Evolutionary conservation across 257 asterid species (phyloP).

Genomic region (Solanum verrucosum): DNA sequence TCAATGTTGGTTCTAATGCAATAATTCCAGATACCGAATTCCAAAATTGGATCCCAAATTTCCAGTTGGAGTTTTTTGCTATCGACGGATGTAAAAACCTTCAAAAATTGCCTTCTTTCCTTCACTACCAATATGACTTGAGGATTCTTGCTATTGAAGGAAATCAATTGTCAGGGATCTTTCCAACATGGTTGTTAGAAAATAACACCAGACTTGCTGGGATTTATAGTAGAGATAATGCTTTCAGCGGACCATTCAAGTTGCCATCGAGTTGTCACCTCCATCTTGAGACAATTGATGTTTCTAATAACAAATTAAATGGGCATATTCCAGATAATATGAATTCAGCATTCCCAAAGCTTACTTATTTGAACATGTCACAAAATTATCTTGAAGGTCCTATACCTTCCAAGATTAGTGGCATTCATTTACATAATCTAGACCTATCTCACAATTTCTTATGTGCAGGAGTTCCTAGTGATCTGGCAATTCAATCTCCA

Average conservation of each 20-base stretch:
- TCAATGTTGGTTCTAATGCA: too few species aligned
- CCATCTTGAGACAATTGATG: neutral
- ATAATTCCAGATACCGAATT: too few species aligned
- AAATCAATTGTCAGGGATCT: neutral
- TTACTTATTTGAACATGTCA: neutral
- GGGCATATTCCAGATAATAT: too few species aligned
- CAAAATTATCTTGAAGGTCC: neutral
- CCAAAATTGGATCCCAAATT: too few species aligned
- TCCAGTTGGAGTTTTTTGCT: too few species aligned
- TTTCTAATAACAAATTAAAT: too few species aligned
- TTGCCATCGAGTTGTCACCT: neutral
- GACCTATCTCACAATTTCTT: neutral
- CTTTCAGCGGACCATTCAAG: neutral
- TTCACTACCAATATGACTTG: neutral
- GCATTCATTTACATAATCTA: fast-evolving
- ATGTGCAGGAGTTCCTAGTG: neutral
- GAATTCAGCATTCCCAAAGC: neutral
- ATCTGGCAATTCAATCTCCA: neutral
- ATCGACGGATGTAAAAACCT: neutral
- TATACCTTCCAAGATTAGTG: too few species aligned
- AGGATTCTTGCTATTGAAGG: neutral
- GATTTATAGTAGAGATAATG: neutral
- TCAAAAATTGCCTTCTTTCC: too few species aligned
- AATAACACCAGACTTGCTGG: neutral
- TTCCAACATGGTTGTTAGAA: neutral